phyloP scores from a whole-genome alignment of 2,329 filamentous ascomycete species.

The Paecilomyces dactylethromorphus region DNA sequence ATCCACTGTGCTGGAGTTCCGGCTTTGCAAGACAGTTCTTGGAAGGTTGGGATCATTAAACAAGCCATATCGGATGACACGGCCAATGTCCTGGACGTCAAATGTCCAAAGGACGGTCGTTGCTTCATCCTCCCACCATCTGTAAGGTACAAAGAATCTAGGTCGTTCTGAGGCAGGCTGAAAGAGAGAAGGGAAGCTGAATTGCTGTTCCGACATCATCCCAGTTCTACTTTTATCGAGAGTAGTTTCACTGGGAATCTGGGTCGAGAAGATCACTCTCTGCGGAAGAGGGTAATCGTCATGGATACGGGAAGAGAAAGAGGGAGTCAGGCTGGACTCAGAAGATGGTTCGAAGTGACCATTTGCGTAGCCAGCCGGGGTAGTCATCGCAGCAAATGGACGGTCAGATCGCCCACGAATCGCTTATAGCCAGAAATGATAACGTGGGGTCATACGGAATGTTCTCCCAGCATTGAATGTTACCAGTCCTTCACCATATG shows the following conservation, averaged over 20 bases:
- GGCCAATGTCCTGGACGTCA: slow-evolving; percentile 28
- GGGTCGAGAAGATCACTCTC: not conserved
- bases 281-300: slow-evolving; percentile 7
- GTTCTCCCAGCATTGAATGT: slow-evolving; percentile 14
- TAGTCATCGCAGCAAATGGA: slow-evolving; percentile 3
- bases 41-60: slow-evolving; percentile 29
- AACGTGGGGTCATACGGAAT: not conserved
- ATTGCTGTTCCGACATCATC: slow-evolving; percentile 10
- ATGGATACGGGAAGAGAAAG: not conserved
- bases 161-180: slow-evolving; percentile 22
- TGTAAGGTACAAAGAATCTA: slow-evolving; percentile 24
- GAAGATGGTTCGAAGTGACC: slow-evolving; percentile 1
- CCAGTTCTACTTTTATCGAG: slow-evolving; percentile 2
- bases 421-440: not conserved
- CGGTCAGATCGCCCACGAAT: not conserved
- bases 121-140: slow-evolving; percentile 38
- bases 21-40: slow-evolving; percentile 25
- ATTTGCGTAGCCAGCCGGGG: slow-evolving; percentile 2
- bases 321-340: not conserved
- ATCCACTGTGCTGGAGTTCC: slow-evolving; percentile 26
- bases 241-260: slow-evolving; percentile 1
- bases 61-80: slow-evolving; percentile 31
- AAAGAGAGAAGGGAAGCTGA: slow-evolving; percentile 24
- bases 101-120: slow-evolving; percentile 32
- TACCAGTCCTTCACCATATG: not conserved